Conservation (phyloP, 1,139 yeast genomes). For the Meyerozyma elateridarum region DNA sequence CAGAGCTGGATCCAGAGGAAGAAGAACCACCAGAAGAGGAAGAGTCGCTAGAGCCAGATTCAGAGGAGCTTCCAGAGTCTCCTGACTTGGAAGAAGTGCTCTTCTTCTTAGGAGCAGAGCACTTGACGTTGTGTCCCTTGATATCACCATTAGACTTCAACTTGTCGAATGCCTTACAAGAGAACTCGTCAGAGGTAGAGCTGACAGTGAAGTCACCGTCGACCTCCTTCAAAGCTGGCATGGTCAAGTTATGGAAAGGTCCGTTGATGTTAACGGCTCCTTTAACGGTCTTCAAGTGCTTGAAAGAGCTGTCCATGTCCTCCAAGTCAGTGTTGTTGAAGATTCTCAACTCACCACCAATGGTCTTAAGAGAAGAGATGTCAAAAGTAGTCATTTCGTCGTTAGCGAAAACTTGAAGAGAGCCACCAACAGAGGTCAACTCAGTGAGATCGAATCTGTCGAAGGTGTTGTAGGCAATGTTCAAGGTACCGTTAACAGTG, state of each 20-base stretch:
- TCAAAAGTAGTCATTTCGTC: conserved; percentile 33
- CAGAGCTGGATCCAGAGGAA: conserved; percentile 15
- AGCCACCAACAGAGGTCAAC: conserved; percentile 35
- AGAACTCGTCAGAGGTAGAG: conserved; percentile 36
- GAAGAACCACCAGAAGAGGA: conserved; percentile 10
- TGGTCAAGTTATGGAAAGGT: conserved; percentile 35
- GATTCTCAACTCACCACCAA: conserved; percentile 42
- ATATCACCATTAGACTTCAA: conserved; percentile 31
- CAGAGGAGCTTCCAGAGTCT: conserved; percentile 10
- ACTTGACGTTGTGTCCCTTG: conserved; percentile 43
- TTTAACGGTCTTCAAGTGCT: conserved; percentile 28
- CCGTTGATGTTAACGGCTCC: conserved; percentile 44
- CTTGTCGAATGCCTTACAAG: conserved; percentile 32
- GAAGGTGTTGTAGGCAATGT: conserved; percentile 39
- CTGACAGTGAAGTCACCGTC: conserved; percentile 41
- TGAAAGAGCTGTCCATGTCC: conserved; percentile 28
- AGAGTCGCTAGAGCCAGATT: conserved; percentile 13
- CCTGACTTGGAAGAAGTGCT: conserved; percentile 10
- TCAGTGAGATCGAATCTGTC: conserved; percentile 26
- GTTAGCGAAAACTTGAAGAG: conserved; percentile 41
- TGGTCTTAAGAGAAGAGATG: conserved; percentile 26
- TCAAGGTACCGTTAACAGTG: conserved; percentile 39
- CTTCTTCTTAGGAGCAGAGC: conserved; percentile 31
- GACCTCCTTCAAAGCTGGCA: conserved; percentile 34
- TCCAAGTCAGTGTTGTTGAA: conserved; percentile 41